phyloP scores from a whole-genome alignment of 2,329 filamentous ascomycete species.

The Aspergillus puulaauensis region DNA sequence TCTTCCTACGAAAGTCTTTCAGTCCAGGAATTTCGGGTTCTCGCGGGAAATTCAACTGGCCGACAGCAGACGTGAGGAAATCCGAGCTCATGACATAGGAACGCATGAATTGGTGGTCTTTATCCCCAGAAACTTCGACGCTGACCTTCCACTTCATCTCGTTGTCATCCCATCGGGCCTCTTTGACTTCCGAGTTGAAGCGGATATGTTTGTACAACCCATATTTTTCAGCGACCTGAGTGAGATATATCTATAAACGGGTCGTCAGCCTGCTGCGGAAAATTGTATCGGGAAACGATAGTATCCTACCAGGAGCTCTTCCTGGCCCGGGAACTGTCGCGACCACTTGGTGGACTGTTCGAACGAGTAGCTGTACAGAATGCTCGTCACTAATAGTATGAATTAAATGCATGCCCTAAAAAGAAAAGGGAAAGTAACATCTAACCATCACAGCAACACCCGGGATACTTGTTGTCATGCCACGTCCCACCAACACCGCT shows the following conservation, averaged over 20 bases:
- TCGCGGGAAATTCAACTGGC: slow-evolving; percentile 57
- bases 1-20: slow-evolving; percentile 51
- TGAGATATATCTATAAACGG: slow-evolving; percentile 45
- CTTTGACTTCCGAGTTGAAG: slow-evolving; percentile 56
- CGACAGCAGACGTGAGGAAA: slow-evolving; percentile 59
- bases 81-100: slow-evolving; percentile 56
- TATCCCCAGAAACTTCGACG: slow-evolving; percentile 51
- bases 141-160: slow-evolving; percentile 52
- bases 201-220: slow-evolving; percentile 57
- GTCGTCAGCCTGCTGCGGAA: background rate
- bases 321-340: slow-evolving; percentile 58
- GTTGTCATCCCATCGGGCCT: slow-evolving; percentile 55
- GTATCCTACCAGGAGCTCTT: slow-evolving; percentile 52
- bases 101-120: slow-evolving; percentile 55
- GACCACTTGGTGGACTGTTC: slow-evolving; percentile 61
- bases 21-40: slow-evolving; percentile 53
- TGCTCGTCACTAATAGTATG: slow-evolving; percentile 45
- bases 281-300: background rate
- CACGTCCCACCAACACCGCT: slow-evolving; percentile 55
- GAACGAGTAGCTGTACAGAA: slow-evolving; percentile 61
- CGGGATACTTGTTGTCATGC: slow-evolving; percentile 59
- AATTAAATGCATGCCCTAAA: background rate
- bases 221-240: slow-evolving; percentile 54
- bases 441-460: slow-evolving; percentile 53
- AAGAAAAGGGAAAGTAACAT: background rate